phyloP scores from a whole-genome alignment of 257 asterid species.

The Gentiana straminea region DNA sequence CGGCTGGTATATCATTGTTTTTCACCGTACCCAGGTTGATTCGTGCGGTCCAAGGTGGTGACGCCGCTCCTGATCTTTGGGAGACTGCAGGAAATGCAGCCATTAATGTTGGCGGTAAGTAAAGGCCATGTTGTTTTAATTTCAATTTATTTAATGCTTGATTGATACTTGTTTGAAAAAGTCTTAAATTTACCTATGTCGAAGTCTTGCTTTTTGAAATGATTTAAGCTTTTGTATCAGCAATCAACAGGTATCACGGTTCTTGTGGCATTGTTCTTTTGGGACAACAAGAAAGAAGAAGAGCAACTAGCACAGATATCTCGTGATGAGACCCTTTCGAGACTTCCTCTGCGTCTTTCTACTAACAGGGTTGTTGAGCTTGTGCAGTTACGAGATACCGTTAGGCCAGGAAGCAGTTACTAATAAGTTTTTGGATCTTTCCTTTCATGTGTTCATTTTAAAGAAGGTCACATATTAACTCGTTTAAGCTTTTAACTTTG shows the following conservation, averaged over 20 bases:
- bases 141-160: background rate
- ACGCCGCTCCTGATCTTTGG: conserved; percentile 65
- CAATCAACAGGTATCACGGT: conserved; percentile 73
- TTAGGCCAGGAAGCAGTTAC: conserved; percentile 65
- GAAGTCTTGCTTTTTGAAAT: conserved; percentile 16
- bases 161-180: too few relatives aligned
- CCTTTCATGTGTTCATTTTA: too few relatives aligned
- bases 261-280: conserved; percentile 59
- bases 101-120: conserved; percentile 68
- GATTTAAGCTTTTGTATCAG: conserved; percentile 50
- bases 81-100: conserved; percentile 68
- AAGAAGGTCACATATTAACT: too few relatives aligned
- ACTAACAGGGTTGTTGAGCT: conserved; percentile 91
- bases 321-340: conserved; percentile 72
- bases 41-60: too few relatives aligned
- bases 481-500: too few relatives aligned
- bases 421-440: too few relatives aligned
- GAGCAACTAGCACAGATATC: conserved; percentile 84
- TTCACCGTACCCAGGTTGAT: too few relatives aligned
- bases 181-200: background rate
- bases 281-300: conserved; percentile 98
- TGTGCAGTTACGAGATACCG: conserved; percentile 87
- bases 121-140: conserved; percentile 4
- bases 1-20: too few relatives aligned
- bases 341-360: conserved; percentile 93